Base-by-base conservation (phyloP, 1,139 yeast species). In the Lodderomyces jiufengensis region DNA sequence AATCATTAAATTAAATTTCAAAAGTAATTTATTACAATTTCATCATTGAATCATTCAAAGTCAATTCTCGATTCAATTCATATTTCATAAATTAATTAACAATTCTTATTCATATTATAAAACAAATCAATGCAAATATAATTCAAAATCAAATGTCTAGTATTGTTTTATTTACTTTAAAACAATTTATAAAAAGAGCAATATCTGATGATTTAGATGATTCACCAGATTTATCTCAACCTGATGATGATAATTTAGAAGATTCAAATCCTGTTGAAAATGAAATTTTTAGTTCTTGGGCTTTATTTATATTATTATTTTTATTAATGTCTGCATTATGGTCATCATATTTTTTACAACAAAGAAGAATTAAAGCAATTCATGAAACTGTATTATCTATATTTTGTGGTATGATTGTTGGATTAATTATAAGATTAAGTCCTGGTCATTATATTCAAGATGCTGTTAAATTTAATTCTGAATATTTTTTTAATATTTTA, bases 401-500 rank as follows among this genome's bases (percentile, higher is more conserved):
- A 45, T 88, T 92, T 55, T 87, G 92, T 51, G 99, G 99, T 23
- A 90, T 88, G 97, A 72, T 87, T 34, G 95, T 94, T 20, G 99
- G 99, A 0, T 63, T 94, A 31, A 76, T 92, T 31, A 88, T 94
- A 44, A 74, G 98, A 47, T 73, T 90, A 16, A 75, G 87, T 4
- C 98, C 98, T 0, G 98, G 98, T 25, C 97, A 88, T 57, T 88
- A 87, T 57, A 94, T 94, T 48, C 98, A 94, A 63, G 95, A 90
- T 53, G 90, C 95, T 7, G 97, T 94, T 36, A 88, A 95, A 42
- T 94, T 94, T 70, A 90, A 92, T 49, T 85, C 95, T 31, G 78
- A 94, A 24, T 92, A 92, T 59, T 94, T 94, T 62, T 94, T 94
- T 73, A 94, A 94, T 55, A 80, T 94, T 33, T 66, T 94, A 41